Conservation (phyloP, 257 asterid genomes). For the Leptodermis oblonga region DNA sequence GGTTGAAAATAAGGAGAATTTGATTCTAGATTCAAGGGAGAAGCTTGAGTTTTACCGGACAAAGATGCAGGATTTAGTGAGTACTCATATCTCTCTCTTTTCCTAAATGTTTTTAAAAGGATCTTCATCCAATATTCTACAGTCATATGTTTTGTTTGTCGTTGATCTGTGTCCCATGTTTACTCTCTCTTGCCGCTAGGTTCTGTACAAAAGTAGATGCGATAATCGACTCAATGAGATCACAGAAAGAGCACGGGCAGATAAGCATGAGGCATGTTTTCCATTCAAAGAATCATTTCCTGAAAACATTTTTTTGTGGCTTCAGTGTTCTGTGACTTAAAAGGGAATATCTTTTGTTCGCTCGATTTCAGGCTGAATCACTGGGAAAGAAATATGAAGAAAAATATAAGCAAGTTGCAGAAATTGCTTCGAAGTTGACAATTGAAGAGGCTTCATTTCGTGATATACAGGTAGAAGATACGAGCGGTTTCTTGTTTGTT, state of each 20-base stretch:
- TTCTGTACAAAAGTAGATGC: conserved; percentile 93
- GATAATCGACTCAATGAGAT: conserved; percentile 98
- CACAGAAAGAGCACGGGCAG: conserved; percentile 93
- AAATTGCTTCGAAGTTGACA: conserved; percentile 88
- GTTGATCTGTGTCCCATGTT: conserved; percentile 9
- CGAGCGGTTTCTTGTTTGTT: conserved; percentile 10
- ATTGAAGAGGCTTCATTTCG: conserved; percentile 95
- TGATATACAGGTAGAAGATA: conserved; percentile 59
- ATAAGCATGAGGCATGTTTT: conserved; percentile 70
- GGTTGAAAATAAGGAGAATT: conserved; percentile 72
- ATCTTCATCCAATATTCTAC: neutral
- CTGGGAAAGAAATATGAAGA: conserved; percentile 92
- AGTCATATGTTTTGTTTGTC: conserved; percentile 5
- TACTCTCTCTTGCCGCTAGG: conserved; percentile 43
- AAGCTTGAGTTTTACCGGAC: conserved; percentile 88
- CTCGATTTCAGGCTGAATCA: conserved; percentile 64
- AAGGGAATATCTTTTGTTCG: conserved; percentile 3
- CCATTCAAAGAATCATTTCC: conserved; percentile 2
- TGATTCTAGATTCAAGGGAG: conserved; percentile 85
- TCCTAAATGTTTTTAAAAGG: conserved; percentile 4
- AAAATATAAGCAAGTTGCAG: conserved; percentile 88
- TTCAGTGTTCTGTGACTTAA: conserved; percentile 14
- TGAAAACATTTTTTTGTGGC: neutral
- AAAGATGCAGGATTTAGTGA: conserved; percentile 99
- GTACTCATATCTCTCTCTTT: conserved; percentile 26